Percentiles rank a stretch among this genome's conserved stretches.
These are phyloP conservation scores for Zelopaecilomyces penicillatus DNA, from an alignment of 2,329 filamentous ascomycete genomes.

Conservation along the genomic window DNA sequence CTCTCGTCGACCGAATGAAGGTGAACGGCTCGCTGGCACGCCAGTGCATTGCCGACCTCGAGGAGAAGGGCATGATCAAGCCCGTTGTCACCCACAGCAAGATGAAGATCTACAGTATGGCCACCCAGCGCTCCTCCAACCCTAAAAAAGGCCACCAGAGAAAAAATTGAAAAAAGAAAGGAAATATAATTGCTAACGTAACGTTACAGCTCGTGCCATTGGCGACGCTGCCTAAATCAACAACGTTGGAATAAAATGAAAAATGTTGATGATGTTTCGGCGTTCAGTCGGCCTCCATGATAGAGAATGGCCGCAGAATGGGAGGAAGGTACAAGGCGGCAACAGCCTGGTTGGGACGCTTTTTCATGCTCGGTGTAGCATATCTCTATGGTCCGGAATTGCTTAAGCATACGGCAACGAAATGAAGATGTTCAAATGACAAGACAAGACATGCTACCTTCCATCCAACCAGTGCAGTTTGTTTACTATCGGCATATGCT, in stretches of 20 bases:
- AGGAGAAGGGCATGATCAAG: constrained; percentile 98
- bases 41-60: constrained; percentile 79
- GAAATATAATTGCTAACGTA: constrained; percentile 16
- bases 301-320: constrained; percentile 26
- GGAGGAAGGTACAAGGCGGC: constrained; percentile 26
- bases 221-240: constrained; percentile 39
- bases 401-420: constrained; percentile 30
- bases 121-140: constrained; percentile 6
- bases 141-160: neutral
- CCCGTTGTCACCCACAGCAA: constrained; percentile 94
- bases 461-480: no score
- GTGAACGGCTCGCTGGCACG: constrained; percentile 98
- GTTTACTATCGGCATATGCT: no score
- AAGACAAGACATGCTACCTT: neutral
- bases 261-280: constrained; percentile 27
- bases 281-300: constrained; percentile 29
- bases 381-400: constrained; percentile 26
- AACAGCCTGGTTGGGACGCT: constrained; percentile 30
- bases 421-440: constrained; percentile 28
- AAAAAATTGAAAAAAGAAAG: neutral
- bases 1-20: constrained; percentile 98
- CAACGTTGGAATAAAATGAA: constrained; percentile 15
- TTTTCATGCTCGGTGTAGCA: constrained; percentile 32
- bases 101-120: constrained; percentile 92
- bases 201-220: constrained; percentile 50